Percentiles rank a stretch among this genome's conserved stretches.
These are phyloP conservation scores for Colletotrichum salicis DNA, from an alignment of 2,329 filamentous ascomycete genomes.

Conservation along the genomic window DNA sequence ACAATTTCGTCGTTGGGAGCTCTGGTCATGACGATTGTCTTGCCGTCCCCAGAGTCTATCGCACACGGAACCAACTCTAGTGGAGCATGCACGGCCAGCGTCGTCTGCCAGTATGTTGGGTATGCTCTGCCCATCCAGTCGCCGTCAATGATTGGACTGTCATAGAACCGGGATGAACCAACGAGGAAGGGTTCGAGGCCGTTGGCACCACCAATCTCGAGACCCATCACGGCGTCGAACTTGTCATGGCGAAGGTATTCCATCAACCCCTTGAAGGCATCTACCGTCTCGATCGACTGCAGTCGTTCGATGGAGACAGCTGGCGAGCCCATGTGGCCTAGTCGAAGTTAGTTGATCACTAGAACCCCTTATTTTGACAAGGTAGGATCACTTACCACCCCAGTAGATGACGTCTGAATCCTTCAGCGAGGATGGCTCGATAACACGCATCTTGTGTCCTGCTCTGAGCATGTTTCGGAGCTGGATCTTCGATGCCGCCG, in stretches of 20 bases:
- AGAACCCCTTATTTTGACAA: accelerated
- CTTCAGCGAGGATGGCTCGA: constrained; percentile 53
- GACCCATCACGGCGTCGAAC: constrained; percentile 53
- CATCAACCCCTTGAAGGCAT: constrained; percentile 50
- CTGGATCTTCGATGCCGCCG: constrained; percentile 49
- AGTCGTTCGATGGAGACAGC: constrained; percentile 55
- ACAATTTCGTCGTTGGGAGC: constrained; percentile 46
- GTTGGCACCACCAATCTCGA: constrained; percentile 74
- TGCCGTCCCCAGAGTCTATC: constrained; percentile 57
- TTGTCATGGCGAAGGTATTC: constrained; percentile 42
- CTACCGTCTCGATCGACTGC: constrained; percentile 50
- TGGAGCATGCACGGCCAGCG: constrained; percentile 52
- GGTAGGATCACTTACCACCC: constrained; percentile 43
- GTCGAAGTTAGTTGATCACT: background rate
- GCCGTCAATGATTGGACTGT: constrained; percentile 62
- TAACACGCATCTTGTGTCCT: constrained; percentile 50
- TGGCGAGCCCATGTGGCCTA: constrained; percentile 51
- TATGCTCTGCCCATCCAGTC: constrained; percentile 69
- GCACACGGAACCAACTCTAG: constrained; percentile 54
- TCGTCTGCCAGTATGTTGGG: constrained; percentile 66
- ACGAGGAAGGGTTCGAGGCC: constrained; percentile 68
- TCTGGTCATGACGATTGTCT: constrained; percentile 54
- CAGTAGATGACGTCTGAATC: constrained; percentile 56
- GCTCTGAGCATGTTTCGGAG: constrained; percentile 52
- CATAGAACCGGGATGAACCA: constrained; percentile 63